phyloP scores from a whole-genome alignment of 1,284 basidiomycete genomes.

The Sporisorium scitamineum region DNA sequence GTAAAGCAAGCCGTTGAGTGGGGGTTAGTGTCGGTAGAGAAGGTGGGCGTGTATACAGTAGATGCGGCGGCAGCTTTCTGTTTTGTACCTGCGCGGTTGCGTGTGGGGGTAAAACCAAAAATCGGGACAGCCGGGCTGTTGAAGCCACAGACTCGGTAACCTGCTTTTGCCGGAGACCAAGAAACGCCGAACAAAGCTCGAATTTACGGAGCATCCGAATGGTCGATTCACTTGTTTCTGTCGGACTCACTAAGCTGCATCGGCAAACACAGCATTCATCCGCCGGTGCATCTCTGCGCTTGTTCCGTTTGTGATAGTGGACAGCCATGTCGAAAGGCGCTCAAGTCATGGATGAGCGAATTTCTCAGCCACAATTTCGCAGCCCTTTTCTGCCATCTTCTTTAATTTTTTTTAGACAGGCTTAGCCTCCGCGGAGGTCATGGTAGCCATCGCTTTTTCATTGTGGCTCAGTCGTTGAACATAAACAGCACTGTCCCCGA shows the following conservation, averaged over 20 bases:
- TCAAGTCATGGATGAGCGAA: too few relatives aligned
- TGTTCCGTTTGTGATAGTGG: not conserved
- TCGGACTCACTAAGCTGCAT: not conserved
- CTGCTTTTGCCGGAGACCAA: slow-evolving; percentile 21
- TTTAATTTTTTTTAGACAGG: too few relatives aligned
- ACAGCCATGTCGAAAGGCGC: not conserved
- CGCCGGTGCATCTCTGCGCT: not conserved
- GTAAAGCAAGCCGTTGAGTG: too few relatives aligned
- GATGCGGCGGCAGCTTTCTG: too few relatives aligned
- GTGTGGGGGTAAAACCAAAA: slow-evolving; percentile 7
- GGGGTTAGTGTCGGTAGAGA: not conserved
- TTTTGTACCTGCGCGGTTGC: too few relatives aligned
- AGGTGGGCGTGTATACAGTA: too few relatives aligned
- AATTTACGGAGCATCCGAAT: not conserved
- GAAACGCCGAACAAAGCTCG: slow-evolving; percentile 16
- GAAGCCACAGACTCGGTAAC: not conserved
- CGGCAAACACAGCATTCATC: not conserved
- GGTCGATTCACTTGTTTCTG: not conserved
- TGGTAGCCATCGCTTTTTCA: not conserved
- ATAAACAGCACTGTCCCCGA: not conserved
- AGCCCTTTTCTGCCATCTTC: not conserved
- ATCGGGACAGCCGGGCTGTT: not conserved
- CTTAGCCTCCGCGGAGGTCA: not conserved
- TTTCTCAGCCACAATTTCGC: slow-evolving; percentile 4
- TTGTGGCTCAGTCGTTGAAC: not conserved